Conservation (phyloP, 176 grass and related monocot genomes). For the Triticum urartu region DNA sequence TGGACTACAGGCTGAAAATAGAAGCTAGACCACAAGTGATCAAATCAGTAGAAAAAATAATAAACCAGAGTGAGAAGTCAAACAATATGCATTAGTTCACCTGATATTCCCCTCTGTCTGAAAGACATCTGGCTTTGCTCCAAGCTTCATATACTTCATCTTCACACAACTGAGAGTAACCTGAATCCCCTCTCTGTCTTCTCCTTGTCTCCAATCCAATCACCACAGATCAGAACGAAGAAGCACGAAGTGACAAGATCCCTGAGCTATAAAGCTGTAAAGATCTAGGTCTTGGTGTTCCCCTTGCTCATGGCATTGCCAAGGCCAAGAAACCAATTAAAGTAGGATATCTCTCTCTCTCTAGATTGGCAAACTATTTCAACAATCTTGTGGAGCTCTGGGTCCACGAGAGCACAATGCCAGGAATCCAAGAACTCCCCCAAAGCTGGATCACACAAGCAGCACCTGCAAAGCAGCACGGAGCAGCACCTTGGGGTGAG, state of each 20-base stretch:
- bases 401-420: slow-evolving; percentile 41
- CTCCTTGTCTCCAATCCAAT: neutral
- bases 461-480: slow-evolving; percentile 42
- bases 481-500: slow-evolving; percentile 53
- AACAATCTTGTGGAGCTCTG: slow-evolving; percentile 38
- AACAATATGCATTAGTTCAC: slow-evolving; percentile 35
- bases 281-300: slow-evolving; percentile 29
- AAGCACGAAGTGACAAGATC: slow-evolving; percentile 13
- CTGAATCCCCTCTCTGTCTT: slow-evolving; percentile 1
- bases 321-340: slow-evolving; percentile 13
- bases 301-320: slow-evolving; percentile 20
- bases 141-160: slow-evolving; percentile 99
- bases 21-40: slow-evolving; percentile 20
- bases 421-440: slow-evolving; percentile 42
- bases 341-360: neutral
- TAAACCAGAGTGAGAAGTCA: neutral
- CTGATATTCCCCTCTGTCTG: slow-evolving; percentile 81
- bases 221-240: slow-evolving; percentile 20
- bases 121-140: slow-evolving; percentile 95
- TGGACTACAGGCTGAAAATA: slow-evolving; percentile 1
- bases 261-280: slow-evolving; percentile 2
- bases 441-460: slow-evolving; percentile 37
- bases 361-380: slow-evolving; percentile 40
- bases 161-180: slow-evolving; percentile 35
- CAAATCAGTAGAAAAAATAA: neutral